A percentile compares a stretch with the other conserved stretches of the same genome.
Evolutionary conservation across 768 basidiomycete species (phyloP).

Genomic region (Lactarius evosmus): DNA sequence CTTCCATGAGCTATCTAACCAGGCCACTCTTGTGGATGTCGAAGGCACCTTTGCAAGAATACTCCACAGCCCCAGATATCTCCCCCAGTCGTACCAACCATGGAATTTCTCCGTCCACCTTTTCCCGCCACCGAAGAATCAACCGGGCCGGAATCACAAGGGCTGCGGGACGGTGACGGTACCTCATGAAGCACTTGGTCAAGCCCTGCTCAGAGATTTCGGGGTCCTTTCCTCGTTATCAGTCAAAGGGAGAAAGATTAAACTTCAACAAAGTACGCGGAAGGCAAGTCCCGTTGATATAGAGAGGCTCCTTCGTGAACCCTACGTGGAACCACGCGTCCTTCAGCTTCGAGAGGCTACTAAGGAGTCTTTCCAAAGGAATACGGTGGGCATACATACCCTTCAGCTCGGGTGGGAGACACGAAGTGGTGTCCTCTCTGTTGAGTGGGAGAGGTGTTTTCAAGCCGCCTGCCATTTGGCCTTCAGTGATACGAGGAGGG

Average conservation of each 20-base stretch:
- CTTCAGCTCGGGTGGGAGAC: constrained; percentile 64
- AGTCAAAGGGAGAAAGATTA: constrained; percentile 36
- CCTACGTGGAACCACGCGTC: constrained; percentile 20
- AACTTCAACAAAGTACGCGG: constrained; percentile 28
- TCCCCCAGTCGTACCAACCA: constrained; percentile 30
- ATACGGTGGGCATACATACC: constrained; percentile 35
- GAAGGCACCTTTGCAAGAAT: constrained; percentile 40
- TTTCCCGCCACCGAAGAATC: constrained; percentile 38
- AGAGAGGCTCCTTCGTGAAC: constrained; percentile 20
- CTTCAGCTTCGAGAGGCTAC: constrained; percentile 7
- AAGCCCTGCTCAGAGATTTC: constrained; percentile 44
- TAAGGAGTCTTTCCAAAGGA: constrained; percentile 32
- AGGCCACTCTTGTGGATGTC: constrained; percentile 25
- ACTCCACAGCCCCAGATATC: constrained; percentile 46
- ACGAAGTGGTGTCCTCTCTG: constrained; percentile 53
- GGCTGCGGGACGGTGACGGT: constrained; percentile 50
- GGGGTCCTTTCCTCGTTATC: constrained; percentile 33
- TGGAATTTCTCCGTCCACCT: constrained; percentile 56
- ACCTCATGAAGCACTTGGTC: constrained; percentile 41
- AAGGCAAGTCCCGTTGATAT: constrained; percentile 31
- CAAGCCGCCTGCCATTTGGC: constrained; percentile 33
- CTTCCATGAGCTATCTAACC: constrained; percentile 32
- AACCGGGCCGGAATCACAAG: constrained; percentile 34
- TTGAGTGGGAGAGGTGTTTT: constrained; percentile 50
- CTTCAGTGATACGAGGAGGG: constrained; percentile 44